These are phyloP conservation scores for Lithohypha guttulata DNA, from an alignment of 2,329 filamentous ascomycete genomes.

Conservation along the genomic window DNA sequence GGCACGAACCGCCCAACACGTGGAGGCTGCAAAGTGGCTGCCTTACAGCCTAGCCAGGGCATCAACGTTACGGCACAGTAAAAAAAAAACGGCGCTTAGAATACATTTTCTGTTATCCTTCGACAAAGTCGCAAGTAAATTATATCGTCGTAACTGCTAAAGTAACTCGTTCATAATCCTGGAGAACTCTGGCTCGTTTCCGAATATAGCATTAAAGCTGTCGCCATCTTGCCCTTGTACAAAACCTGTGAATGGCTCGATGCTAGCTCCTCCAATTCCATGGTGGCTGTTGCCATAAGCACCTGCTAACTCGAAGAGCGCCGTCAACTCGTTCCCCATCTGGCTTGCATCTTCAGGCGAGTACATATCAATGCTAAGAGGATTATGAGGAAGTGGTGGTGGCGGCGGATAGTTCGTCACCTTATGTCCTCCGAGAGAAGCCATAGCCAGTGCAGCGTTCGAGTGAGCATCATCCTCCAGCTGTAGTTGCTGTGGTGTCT, in stretches of 20 bases:
- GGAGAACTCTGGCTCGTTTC: constrained; percentile 49
- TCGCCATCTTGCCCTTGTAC: constrained; percentile 30
- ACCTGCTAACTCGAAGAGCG: constrained; percentile 53
- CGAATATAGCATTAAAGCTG: constrained; percentile 36
- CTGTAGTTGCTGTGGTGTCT: neutral
- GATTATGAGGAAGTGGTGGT: constrained; percentile 26
- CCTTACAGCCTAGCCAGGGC: too few relatives aligned
- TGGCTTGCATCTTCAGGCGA: constrained; percentile 50
- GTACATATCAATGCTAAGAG: constrained; percentile 30
- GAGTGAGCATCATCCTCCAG: constrained; percentile 44
- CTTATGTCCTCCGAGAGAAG: constrained; percentile 51
- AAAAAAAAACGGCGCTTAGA: too few relatives aligned
- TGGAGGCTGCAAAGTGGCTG: too few relatives aligned
- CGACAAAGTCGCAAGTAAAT: too few relatives aligned
- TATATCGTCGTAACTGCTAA: too few relatives aligned
- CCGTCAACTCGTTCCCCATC: constrained; percentile 50
- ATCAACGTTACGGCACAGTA: too few relatives aligned
- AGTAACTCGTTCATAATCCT: constrained; percentile 51
- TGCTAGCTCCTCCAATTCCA: neutral
- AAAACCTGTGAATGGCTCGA: constrained; percentile 26
- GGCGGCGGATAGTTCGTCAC: constrained; percentile 48
- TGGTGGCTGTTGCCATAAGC: constrained; percentile 32
- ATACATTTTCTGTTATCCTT: too few relatives aligned
- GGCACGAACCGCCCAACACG: too few relatives aligned
- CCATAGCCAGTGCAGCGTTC: constrained; percentile 55